Evolutionary conservation across 2,329 filamentous ascomycete genomes (phyloP).

Genomic region (Talaromyces verruculosus): DNA sequence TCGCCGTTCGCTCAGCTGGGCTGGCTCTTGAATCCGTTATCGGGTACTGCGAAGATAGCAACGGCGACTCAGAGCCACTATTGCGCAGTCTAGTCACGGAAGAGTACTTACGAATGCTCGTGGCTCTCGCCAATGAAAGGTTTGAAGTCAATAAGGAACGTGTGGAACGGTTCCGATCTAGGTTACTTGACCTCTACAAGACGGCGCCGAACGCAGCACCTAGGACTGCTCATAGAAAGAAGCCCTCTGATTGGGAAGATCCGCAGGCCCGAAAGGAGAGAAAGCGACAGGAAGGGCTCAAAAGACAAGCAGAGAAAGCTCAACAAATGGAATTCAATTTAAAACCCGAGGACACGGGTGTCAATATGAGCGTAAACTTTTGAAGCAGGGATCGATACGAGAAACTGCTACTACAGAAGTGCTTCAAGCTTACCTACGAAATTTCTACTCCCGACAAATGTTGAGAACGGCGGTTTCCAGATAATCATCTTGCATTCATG

Average conservation of each 20-base stretch:
- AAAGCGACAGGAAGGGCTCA: slow-evolving; percentile 44
- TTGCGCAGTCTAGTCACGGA: slow-evolving; percentile 61
- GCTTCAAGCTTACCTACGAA: neutral
- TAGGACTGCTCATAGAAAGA: slow-evolving; percentile 21
- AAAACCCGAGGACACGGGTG: slow-evolving; percentile 23
- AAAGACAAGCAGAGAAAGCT: slow-evolving; percentile 32
- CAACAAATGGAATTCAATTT: slow-evolving; percentile 14
- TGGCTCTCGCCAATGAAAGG: slow-evolving; percentile 68
- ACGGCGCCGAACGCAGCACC: neutral
- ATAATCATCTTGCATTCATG: slow-evolving; percentile 7
- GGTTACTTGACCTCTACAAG: slow-evolving; percentile 30
- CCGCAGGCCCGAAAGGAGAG: slow-evolving; percentile 38
- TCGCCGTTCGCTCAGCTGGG: slow-evolving; percentile 81
- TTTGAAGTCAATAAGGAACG: slow-evolving; percentile 44
- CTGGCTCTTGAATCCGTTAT: slow-evolving; percentile 79
- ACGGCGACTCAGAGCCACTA: slow-evolving; percentile 33
- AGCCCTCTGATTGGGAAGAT: slow-evolving; percentile 40
- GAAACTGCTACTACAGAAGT: neutral
- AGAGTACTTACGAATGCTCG: slow-evolving; percentile 65
- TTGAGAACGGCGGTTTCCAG: neutral
- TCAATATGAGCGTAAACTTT: slow-evolving; percentile 14
- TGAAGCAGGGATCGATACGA: neutral
- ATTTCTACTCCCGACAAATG: neutral
- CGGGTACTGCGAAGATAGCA: slow-evolving; percentile 50
- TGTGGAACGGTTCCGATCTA: slow-evolving; percentile 39